phyloP scores from a whole-genome alignment of 805 yeast species.

The Suhomyces tanzawaensis region DNA sequence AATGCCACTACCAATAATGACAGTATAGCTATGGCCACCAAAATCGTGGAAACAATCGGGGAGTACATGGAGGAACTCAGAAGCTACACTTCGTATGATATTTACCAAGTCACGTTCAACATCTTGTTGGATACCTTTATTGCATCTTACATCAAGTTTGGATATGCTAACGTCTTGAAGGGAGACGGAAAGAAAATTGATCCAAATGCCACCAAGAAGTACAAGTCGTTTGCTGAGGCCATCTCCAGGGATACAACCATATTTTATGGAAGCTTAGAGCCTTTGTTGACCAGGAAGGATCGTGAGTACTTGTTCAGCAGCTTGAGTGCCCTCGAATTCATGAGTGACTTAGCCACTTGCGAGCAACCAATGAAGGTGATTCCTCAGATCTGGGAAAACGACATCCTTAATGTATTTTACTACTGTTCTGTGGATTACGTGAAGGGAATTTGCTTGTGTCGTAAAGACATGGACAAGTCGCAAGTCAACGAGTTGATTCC shows the following conservation, averaged over 20 bases:
- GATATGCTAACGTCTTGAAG: slow-evolving; percentile 39
- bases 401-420: slow-evolving; percentile 62
- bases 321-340: slow-evolving; percentile 40
- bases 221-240: slow-evolving; percentile 37
- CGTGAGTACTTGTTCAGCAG: slow-evolving; percentile 36
- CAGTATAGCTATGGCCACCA: slow-evolving; percentile 49
- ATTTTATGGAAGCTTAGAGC: slow-evolving; percentile 35
- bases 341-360: slow-evolving; percentile 39
- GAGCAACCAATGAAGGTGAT: slow-evolving; percentile 32
- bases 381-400: slow-evolving; percentile 53
- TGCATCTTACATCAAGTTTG: slow-evolving; percentile 37
- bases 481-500: slow-evolving; percentile 27
- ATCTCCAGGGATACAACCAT: slow-evolving; percentile 37
- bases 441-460: slow-evolving; percentile 56
- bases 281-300: slow-evolving; percentile 41
- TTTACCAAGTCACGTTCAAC: slow-evolving; percentile 38
- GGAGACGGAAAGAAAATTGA: slow-evolving; percentile 44
- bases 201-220: slow-evolving; percentile 33
- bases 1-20: slow-evolving; percentile 20
- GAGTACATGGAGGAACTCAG: slow-evolving; percentile 72
- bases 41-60: slow-evolving; percentile 66
- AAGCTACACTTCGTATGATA: slow-evolving; percentile 41
- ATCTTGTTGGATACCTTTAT: slow-evolving; percentile 39
- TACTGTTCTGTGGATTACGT: slow-evolving; percentile 76
- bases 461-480: slow-evolving; percentile 42